A percentile compares a stretch with the other conserved stretches of the same genome.
Evolutionary conservation across 2,329 filamentous ascomycete species (phyloP).

Genomic region (Rutstroemia sp.): DNA sequence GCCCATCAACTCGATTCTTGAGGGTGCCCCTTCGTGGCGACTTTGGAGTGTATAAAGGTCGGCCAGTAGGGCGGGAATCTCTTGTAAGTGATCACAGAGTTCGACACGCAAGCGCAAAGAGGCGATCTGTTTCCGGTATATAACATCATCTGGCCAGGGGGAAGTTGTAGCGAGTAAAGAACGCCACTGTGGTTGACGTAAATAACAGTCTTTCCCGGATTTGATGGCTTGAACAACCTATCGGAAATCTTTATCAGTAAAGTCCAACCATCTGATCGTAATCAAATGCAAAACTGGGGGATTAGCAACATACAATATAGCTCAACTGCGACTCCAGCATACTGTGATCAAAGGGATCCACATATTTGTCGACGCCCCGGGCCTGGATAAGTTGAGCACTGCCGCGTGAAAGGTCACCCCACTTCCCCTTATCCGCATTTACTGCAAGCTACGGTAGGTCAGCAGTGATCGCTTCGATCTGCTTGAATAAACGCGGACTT

Average conservation of each 20-base stretch:
- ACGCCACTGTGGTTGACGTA: constrained; percentile 5
- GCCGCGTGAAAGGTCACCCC: constrained; percentile 13
- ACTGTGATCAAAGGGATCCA: constrained; percentile 10
- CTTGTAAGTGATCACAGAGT: neutral
- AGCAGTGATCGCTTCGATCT: neutral
- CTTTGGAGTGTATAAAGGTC: neutral
- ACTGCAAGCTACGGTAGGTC: constrained; percentile 5
- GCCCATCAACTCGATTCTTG: neutral
- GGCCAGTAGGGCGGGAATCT: neutral
- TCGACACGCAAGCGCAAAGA: neutral
- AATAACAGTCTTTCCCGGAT: constrained; percentile 3
- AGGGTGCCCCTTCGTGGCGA: too few relatives aligned
- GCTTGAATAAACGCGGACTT: neutral
- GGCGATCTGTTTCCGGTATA: neutral
- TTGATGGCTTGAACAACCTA: constrained; percentile 3
- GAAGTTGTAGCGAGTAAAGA: neutral
- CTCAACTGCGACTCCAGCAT: constrained; percentile 16
- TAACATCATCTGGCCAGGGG: neutral
- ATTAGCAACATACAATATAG: constrained; percentile 8
- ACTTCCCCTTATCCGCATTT: constrained; percentile 10
- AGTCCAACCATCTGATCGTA: too few relatives aligned
- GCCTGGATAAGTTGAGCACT: constrained; percentile 8
- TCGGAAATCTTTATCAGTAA: neutral
- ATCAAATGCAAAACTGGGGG: neutral
- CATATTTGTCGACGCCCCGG: constrained; percentile 11